Evolutionary conservation across 164 flowering plant species (phyloP).

Genomic region (Stephania yunnanensis): DNA sequence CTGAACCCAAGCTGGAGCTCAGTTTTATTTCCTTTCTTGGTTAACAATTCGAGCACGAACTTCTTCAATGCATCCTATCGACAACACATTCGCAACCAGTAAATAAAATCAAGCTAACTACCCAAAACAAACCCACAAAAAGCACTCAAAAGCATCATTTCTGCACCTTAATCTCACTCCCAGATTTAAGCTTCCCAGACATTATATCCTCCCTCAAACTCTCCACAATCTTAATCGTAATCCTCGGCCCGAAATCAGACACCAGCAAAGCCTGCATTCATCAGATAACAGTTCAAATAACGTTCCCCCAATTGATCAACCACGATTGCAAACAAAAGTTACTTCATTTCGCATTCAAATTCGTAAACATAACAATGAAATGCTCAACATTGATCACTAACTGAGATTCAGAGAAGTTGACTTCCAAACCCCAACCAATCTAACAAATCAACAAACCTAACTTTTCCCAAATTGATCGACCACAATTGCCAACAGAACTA

Average conservation of each 20-base stretch:
- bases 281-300: no score
- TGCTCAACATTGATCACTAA: no score
- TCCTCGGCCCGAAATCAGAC: conserved; percentile 92
- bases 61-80: conserved; percentile 85
- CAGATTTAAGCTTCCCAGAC: conserved; percentile 88
- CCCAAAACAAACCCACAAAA: not conserved
- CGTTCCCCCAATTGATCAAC: no score
- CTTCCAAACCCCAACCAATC: not conserved
- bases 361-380: no score
- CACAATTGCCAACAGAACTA: no score
- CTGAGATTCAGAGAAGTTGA: not conserved
- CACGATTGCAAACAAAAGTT: no score
- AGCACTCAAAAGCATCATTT: not conserved
- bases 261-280: conserved; percentile 68
- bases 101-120: not conserved
- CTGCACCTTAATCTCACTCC: conserved; percentile 80
- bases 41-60: conserved; percentile 67
- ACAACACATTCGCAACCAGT: conserved; percentile 8
- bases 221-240: conserved; percentile 85
- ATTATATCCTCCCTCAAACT: conserved; percentile 78
- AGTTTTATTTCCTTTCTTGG: conserved; percentile 58
- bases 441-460: no score
- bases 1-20: conserved; percentile 89
- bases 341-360: no score
- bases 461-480: no score